Base-by-base conservation (phyloP, 805 yeast species). In the Saturnispora halmiae region DNA sequence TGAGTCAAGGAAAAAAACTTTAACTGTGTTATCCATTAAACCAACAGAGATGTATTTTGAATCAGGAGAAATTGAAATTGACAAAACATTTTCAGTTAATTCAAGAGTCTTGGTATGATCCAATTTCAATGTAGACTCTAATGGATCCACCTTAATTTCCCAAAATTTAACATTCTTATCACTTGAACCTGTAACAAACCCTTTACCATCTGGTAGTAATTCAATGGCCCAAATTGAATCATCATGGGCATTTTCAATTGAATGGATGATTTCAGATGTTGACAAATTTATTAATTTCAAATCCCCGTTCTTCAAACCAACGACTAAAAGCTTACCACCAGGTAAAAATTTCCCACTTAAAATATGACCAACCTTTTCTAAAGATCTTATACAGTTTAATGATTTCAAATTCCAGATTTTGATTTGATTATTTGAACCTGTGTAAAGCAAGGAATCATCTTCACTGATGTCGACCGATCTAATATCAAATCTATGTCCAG, bases 121-220 rank as follows among this genome's bases (percentile, higher is more conserved):
- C 40, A 90, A 59, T 46, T 69, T 73, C 67, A 92, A 63, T 31
- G 66, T 63, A 28, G 70, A 66, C 11, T 60, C 58, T 7, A 41
- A 28, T 1, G 88, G 75, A 9, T 95, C 95, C 19, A 85, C 73
- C 52, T 70, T 66, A 55, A 92, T 76, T 36, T 79, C 75, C 98
- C 98, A 92, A 57, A 87, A 86, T 56, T 85, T 86, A 31, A 90
- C 81, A 4, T 75, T 64, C 56, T 88, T 88, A 60, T 92, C 99
- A 30, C 94, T 94, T 26, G 96, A 90, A 8, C 96, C 98, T 3
- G 96, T 83, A 0, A 88, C 78, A 36, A 92, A 65, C 1, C 80
- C 70, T 50, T 76, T 80, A 13, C 97, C 98, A 60, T 90, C 94
- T 11, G 81, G 73, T 2, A 90, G 75, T 26, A 92, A 58, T 57